Base-by-base conservation (phyloP, 306 rosid species). In the Glycyrrhiza uralensis region DNA sequence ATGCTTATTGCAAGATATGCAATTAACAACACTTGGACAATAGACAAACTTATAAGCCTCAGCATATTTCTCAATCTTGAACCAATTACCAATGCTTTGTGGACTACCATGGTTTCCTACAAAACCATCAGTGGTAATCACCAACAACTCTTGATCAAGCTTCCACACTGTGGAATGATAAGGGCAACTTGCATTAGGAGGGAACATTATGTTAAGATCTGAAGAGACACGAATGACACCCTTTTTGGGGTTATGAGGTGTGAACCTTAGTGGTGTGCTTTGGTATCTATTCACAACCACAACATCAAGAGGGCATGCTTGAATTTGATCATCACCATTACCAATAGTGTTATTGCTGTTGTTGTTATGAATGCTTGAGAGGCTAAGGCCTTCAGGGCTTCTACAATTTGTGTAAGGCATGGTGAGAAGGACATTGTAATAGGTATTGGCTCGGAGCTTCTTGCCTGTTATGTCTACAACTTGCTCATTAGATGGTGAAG, bases 141-240 rank as follows among this genome's bases (percentile, higher is more conserved):
- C 72, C 15, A 69, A 81, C 77, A 76, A 28, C 10, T 71, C 76
- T 0, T 17, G 0, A 3, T 68, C 87, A 22, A 88, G 24, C 65
- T 65, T 85, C 90, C 87, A 84, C 50, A 85, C 84, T 0, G 71
- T 67, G 1, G 88, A 81, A 4, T 76, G 75, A 2, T 67, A 69
- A 1, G 39, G 47, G 18, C 88, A 83, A 29, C 7, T 62, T 0
- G 46, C 30, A 0, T 4, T 4, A 0, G 69, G 65, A 1, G 75
- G 39, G 76, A 86, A 88, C 50, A 30, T 66, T 30, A 88, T 56
- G 83, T 88, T 88, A 3, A 79, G 60, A 36, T 85, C 88, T 0
- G 87, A 77, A 4, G 84, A 75, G 6, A 75, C 59, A 1, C 51
- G 75, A 20, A 85, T 50, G 5, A 77, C 76, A 0, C 84, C 71